These are phyloP conservation scores for Macaranga tanarius DNA, from an alignment of 441 rosid genomes.

Conservation along the genomic window DNA sequence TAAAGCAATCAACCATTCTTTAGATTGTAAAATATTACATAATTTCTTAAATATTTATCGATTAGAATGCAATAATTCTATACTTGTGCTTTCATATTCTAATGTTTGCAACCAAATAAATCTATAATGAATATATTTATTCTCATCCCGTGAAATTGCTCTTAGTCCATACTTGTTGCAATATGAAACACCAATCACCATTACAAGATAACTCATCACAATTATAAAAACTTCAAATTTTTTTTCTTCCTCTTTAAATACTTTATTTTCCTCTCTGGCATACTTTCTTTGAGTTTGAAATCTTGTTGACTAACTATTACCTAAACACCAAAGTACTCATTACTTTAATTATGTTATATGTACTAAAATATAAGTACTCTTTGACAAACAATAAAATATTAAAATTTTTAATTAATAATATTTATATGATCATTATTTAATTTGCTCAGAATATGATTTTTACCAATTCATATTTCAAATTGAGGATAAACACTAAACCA, in stretches of 20 bases:
- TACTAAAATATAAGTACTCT: no score
- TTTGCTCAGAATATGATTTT: no score
- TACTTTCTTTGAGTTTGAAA: background rate
- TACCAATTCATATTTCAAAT: no score
- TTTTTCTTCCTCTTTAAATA: background rate
- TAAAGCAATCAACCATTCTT: background rate
- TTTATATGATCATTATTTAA: no score
- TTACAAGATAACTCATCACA: background rate
- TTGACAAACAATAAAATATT: no score
- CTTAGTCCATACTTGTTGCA: background rate
- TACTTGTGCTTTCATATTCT: background rate
- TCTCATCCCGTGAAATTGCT: background rate
- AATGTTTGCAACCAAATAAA: background rate
- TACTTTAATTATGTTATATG: no score
- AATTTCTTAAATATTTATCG: background rate
- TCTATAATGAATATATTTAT: no score
- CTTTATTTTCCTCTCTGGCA: background rate
- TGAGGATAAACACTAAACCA: no score
- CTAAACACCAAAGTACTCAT: background rate
- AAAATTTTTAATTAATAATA: no score
- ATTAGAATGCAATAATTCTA: background rate
- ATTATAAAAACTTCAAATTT: no score
- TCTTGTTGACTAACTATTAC: background rate
- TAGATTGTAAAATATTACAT: background rate
- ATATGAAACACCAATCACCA: background rate